Conservation (phyloP, 306 rosid species). For the Cucumis hystrix region DNA sequence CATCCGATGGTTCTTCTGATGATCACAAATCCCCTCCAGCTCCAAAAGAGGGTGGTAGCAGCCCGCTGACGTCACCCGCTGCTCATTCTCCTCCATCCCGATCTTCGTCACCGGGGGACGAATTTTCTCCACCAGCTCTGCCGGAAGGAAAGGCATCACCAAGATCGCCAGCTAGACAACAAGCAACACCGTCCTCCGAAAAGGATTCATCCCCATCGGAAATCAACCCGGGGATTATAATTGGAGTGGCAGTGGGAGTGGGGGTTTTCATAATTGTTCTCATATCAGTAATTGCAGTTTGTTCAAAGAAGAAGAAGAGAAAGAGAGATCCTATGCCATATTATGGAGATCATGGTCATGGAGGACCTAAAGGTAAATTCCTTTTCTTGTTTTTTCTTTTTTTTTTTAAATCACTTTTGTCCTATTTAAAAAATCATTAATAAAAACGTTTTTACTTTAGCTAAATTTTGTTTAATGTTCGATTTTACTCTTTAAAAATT, state of each 20-base stretch:
- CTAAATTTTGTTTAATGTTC: too few relatives aligned
- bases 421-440: too few relatives aligned
- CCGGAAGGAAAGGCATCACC: not conserved
- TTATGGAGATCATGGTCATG: conserved; percentile 35
- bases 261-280: conserved; percentile 21
- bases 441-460: too few relatives aligned
- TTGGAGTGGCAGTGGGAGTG: conserved; percentile 34
- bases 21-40: not conserved
- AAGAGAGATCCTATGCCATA: conserved; percentile 24
- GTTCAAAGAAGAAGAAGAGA: conserved; percentile 37
- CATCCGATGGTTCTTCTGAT: not conserved
- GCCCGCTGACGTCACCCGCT: not conserved
- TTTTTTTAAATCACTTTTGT: too few relatives aligned
- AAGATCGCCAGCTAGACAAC: not conserved
- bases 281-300: conserved; percentile 24
- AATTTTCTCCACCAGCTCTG: conserved; percentile 16
- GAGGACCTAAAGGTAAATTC: conserved; percentile 35
- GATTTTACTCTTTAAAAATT: too few relatives aligned
- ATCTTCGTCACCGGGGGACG: not conserved
- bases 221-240: conserved; percentile 1
- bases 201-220: not conserved
- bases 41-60: not conserved
- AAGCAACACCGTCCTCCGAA: not conserved
- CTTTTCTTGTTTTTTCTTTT: not conserved
- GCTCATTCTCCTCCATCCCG: conserved; percentile 9